These are phyloP conservation scores for Didymella keratinophila DNA, from an alignment of 2,329 filamentous ascomycete genomes.

Conservation along the genomic window DNA sequence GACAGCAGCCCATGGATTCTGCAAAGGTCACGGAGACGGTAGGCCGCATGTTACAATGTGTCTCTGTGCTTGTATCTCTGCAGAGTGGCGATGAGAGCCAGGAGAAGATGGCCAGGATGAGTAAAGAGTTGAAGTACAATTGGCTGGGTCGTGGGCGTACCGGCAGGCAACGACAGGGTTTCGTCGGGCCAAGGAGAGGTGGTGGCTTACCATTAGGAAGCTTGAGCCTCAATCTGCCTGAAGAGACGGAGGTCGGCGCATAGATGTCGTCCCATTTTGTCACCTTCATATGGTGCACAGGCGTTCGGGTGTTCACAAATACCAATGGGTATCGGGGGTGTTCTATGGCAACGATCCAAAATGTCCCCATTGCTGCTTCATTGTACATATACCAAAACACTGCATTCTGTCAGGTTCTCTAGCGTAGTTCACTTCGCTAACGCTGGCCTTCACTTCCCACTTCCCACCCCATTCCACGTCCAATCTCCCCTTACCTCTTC, in stretches of 20 bases:
- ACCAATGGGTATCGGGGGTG: neutral
- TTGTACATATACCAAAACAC: neutral
- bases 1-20: conserved; percentile 54
- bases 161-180: conserved; percentile 85
- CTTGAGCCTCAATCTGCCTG: conserved; percentile 12
- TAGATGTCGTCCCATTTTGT: neutral
- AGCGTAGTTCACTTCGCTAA: neutral
- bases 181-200: conserved; percentile 68
- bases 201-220: conserved; percentile 16
- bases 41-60: conserved; percentile 93
- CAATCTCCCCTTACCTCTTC: too few species aligned
- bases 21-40: conserved; percentile 93
- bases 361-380: neutral
- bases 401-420: neutral
- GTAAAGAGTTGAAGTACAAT: conserved; percentile 90
- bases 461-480: too few species aligned
- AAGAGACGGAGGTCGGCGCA: conserved; percentile 12
- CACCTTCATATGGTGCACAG: neutral
- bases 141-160: conserved; percentile 93
- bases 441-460: too few species aligned
- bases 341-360: neutral
- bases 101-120: conserved; percentile 81
- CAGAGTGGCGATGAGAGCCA: conserved; percentile 76
- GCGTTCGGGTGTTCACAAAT: neutral
- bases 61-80: conserved; percentile 85